Base-by-base conservation (phyloP, 2,329 filamentous ascomycete genomes). In the Thelonectria discophora region DNA sequence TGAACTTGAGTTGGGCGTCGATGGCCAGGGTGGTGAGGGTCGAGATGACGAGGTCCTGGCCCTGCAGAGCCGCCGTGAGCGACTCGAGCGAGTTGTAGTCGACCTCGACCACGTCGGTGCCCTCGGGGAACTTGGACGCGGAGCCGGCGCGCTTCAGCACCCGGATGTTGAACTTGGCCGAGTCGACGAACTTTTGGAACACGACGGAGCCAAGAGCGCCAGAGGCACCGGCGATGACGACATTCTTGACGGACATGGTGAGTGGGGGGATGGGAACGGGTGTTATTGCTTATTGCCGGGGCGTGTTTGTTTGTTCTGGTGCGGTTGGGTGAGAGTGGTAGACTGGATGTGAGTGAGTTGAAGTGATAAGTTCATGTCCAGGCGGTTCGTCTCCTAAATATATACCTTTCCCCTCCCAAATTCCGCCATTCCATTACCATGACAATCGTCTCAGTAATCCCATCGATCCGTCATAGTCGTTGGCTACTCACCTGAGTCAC, bases 21-120 rank as follows among this genome's bases (percentile, higher is more conserved):
- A 86, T 74, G 1, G 80, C 76, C 2, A 78, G 77, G 18, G 71
- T 69, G 11, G 64, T 68, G 43, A 76, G 27, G 5, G 73, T 68
- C 1, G 74, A 74, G 27, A 89, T 72, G 17, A 89, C 78, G 1
- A 83, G 87, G 63, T 89, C 86, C 59, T 87, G 82, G 54, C 82
- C 85, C 53, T 80, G 67, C 50, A 90, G 81, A 0, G 83, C 84
- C 1, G 76, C 64, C 1, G 75, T 80, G 13, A 90, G 79, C 20
- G 82, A 82, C 0, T 79, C 73, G 2, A 81, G 71, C 1, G 80
- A 81, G 13, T 80, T 75, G 49, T 77, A 75, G 67, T 79, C 80
- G 27, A 77, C 72, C 20, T 78, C 70, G 4, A 73, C 62, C n/a
- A 77, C 74, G 3, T 74, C 70, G 15, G 65, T 66, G 10, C 67